These are phyloP conservation scores for Ganoderma sinense DNA, from an alignment of 1,284 basidiomycete species.

Conservation along the genomic window DNA sequence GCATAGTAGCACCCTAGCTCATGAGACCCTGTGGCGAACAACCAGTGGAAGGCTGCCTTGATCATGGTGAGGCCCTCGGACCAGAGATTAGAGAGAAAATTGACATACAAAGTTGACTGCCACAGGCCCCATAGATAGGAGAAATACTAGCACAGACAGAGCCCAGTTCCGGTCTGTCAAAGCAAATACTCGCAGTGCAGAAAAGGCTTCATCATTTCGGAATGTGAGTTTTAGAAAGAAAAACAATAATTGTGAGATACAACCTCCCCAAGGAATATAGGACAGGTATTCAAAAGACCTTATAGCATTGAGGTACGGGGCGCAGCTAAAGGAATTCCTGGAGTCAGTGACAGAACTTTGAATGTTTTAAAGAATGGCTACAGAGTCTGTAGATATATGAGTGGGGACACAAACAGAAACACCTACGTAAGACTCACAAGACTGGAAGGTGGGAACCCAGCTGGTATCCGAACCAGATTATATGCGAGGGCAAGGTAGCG, in stretches of 20 bases:
- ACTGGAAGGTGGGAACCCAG: background rate
- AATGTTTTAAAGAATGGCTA: background rate
- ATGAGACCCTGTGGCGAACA: too few species aligned
- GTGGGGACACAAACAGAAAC: too few species aligned
- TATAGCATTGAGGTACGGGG: background rate
- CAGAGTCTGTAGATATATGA: background rate
- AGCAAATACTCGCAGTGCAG: conserved; percentile 17
- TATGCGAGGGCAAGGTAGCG: background rate
- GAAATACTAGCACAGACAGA: background rate
- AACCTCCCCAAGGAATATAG: too few species aligned
- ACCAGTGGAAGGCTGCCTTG: too few species aligned
- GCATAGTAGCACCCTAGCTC: too few species aligned
- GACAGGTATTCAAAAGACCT: too few species aligned
- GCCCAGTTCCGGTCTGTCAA: background rate
- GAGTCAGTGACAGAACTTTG: background rate
- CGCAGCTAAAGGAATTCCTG: background rate
- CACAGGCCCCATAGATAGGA: conserved; percentile 5
- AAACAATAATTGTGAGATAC: too few species aligned
- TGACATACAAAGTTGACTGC: too few species aligned
- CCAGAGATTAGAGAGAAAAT: too few species aligned
- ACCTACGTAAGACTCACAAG: background rate
- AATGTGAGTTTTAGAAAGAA: background rate
- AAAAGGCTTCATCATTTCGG: conserved; percentile 11
- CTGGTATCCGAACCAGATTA: background rate
- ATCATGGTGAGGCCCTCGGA: too few species aligned